phyloP scores from a whole-genome alignment of 164 flowering plant genomes.

The Magnolia kwangsiensis region DNA sequence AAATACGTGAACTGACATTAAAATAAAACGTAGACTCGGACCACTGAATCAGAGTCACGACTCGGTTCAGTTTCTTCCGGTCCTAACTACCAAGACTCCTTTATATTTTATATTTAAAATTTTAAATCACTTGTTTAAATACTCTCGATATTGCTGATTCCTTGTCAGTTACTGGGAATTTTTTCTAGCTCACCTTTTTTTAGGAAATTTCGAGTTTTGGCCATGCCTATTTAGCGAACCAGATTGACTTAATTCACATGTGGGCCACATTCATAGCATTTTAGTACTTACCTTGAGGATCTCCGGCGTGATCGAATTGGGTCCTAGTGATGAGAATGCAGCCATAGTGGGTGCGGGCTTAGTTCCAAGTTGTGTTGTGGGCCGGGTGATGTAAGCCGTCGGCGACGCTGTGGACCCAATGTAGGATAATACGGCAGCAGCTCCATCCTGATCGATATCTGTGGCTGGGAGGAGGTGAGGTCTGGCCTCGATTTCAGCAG shows the following conservation, averaged over 20 bases:
- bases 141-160: too few relatives aligned
- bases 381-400: constrained; percentile 37
- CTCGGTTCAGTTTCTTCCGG: too few relatives aligned
- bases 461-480: constrained; percentile 46
- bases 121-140: too few relatives aligned
- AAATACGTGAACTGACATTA: too few relatives aligned
- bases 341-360: constrained; percentile 8
- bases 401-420: constrained; percentile 15
- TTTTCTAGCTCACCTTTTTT: too few relatives aligned
- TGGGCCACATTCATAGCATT: constrained; percentile 1
- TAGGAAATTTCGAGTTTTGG: too few relatives aligned
- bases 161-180: too few relatives aligned
- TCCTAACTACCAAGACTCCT: too few relatives aligned
- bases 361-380: constrained; percentile 3
- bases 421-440: not conserved
- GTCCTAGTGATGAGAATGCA: constrained; percentile 13
- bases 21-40: too few relatives aligned
- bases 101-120: too few relatives aligned
- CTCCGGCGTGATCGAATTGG: not conserved
- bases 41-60: too few relatives aligned
- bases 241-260: not conserved
- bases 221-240: too few relatives aligned
- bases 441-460: constrained; percentile 38
- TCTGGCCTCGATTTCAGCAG: constrained; percentile 35
- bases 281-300: constrained; percentile 7